Base-by-base conservation (phyloP, 179 eudicot species). In the Sideroxylon spinosum region DNA sequence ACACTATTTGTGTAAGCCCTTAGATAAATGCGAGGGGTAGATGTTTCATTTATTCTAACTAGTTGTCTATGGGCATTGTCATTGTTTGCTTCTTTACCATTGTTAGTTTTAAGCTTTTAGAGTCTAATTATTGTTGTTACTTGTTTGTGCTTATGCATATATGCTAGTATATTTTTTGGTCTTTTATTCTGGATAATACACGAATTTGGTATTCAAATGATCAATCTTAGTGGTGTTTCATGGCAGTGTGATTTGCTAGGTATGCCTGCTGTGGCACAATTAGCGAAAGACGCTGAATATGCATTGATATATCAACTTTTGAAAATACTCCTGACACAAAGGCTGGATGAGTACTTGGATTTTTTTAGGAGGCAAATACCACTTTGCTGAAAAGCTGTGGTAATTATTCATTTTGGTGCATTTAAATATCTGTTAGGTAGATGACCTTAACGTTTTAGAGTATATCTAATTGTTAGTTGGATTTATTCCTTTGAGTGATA, bases 181-280 rank as follows among this genome's bases (percentile, higher is more conserved):
- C 16, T 20, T 46, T 76, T 62, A 26, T 3, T 2, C 9, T 74
- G 16, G 53, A 13, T 25, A 20, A 63, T 19, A 9, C 32, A 28
- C 68, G 9, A 9, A 37, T 59, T 46, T 56, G 17, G n/a, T 59
- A 22, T 4, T 68, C 17, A 2, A 29, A 73, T 7, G 23, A 9
- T 56, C 26, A 65, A 6, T 75, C 37, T 76, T 32, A 32, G 17
- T 86, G 55, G 52, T 44, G 14, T 78, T 78, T 23, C 52, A 11
- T 81, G 75, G 85, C 92, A 94, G 98, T 90, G 92, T 82, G 99
- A 92, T 86, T 79, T 93, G 86, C 84, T 95, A 73, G 92, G 92
- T 72, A 85, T 93, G 91, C 92, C 98, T 68, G 94, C 96, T 71
- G 91, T 95, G 46, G 85, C 84, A 13, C 99, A 93, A 81, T 81